Evolutionary conservation across 2,329 filamentous ascomycete species (phyloP), one percentile per base, ranked within the genome.

Genomic region (Clonostachys sp.): DNA sequence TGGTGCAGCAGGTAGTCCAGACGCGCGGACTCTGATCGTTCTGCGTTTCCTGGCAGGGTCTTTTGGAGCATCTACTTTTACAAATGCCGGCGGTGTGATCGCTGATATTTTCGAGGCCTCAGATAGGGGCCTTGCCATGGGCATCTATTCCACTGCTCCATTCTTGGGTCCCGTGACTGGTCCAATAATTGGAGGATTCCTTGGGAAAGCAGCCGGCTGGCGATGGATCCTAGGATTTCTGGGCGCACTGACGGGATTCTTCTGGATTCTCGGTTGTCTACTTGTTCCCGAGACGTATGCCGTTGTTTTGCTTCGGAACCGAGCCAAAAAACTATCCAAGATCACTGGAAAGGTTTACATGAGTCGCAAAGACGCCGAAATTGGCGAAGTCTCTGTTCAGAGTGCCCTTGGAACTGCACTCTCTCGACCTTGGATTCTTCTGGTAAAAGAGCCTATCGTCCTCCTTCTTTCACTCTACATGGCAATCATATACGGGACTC

Each of bases 401-500:
- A 30, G 33, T 3, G 14, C 38, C 12, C 33, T 45, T 10, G 61
- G 18, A 57, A 63, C 20, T 62, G 71, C 78, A 3, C 65, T 84
- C n/a, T 63, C 71, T 34, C 71, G 81, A 4, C 82, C 82, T 2
- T 83, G 78, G 77, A 63, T 80, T 40, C 65, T 86, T 13, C 67
- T 86, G 3, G 79, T 85, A 65, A 59, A 61, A 24, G 82, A 86
- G 53, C 81, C 81, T 2, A 85, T 86, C 51, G 78, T 85, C 17
- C 57, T 83, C 14, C 63, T 84, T 4, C 63, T 80, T 8, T 77
- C 72, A 5, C 64, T 84, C 12, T 84, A 84, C 64, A 74, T 80
- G 67, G 74, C 78, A 48, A 79, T 72, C 45, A 57, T 73, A 45
- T 74, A 72, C 54, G 68, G 68, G 12, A 75, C 71, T 1, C 56